phyloP scores from a whole-genome alignment of 2,329 filamentous ascomycete genomes.

The Zasmidium citrigriseum region DNA sequence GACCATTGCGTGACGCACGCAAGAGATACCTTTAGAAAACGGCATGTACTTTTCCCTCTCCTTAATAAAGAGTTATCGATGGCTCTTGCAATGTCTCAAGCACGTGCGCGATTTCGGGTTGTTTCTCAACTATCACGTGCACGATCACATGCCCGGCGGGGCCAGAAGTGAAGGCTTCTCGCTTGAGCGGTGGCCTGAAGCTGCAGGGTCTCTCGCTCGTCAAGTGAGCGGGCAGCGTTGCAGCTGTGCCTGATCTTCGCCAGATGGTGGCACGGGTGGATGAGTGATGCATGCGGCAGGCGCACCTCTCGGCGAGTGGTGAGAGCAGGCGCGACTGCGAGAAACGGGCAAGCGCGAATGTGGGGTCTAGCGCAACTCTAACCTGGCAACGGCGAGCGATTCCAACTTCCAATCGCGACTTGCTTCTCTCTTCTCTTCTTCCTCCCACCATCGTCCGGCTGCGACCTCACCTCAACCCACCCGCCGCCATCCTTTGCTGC shows the following conservation, averaged over 20 bases:
- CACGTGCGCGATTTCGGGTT: not conserved
- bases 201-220: not conserved
- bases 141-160: not conserved
- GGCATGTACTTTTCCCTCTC: too few species aligned
- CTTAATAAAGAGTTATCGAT: not conserved
- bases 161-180: not conserved
- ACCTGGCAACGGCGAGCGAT: not conserved
- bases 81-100: not conserved
- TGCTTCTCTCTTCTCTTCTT: constrained; percentile 2
- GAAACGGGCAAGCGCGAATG: not conserved
- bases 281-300: not conserved
- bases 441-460: not conserved
- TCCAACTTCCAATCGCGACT: not conserved
- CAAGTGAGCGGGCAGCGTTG: not conserved
- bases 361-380: not conserved
- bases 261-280: not conserved
- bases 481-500: not conserved
- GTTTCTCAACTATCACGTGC: not conserved
- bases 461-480: not conserved
- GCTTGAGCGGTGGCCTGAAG: not conserved
- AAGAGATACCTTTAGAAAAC: too few species aligned
- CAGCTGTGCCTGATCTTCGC: not conserved
- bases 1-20: too few species aligned
- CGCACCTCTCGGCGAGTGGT: not conserved
- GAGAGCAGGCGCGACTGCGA: too few species aligned